Percentiles rank a stretch among this genome's conserved stretches.
phyloP scores from a whole-genome alignment of 2,329 filamentous ascomycete genomes.

The Ceratocystis huliohia region DNA sequence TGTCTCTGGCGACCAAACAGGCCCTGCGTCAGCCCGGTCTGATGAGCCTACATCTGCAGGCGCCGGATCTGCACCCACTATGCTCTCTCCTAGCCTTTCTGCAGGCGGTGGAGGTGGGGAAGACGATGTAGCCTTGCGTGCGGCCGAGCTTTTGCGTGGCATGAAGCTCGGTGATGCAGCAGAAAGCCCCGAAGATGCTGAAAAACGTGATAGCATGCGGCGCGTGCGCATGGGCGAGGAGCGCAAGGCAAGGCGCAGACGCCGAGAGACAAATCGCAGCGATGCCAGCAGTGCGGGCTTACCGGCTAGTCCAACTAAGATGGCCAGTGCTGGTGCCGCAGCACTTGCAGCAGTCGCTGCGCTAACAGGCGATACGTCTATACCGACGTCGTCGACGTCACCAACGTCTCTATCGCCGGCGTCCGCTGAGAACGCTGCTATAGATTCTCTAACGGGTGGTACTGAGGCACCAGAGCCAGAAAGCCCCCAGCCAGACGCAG shows the following conservation, averaged over 20 bases:
- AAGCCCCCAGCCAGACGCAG: neutral
- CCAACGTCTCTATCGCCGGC: neutral
- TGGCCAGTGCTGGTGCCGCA: constrained; percentile 14
- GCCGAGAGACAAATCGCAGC: constrained; percentile 46
- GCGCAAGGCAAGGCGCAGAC: constrained; percentile 51
- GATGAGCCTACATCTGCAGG: constrained; percentile 25
- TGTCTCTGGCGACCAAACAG: neutral
- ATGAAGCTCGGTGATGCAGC: constrained; percentile 56
- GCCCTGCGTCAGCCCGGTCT: constrained; percentile 27
- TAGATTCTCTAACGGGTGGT: neutral
- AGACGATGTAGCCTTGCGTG: constrained; percentile 73
- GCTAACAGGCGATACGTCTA: neutral
- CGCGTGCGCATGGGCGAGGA: constrained; percentile 70
- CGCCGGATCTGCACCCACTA: constrained; percentile 23
- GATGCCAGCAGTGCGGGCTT: constrained; percentile 22
- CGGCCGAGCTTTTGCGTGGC: constrained; percentile 70
- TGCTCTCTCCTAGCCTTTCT: constrained; percentile 35
- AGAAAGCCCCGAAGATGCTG: constrained; percentile 36
- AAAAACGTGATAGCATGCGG: constrained; percentile 49
- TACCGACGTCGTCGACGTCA: neutral
- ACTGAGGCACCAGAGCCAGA: neutral
- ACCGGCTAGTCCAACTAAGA: constrained; percentile 23
- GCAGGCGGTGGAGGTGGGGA: constrained; percentile 34
- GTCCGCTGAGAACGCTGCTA: neutral
- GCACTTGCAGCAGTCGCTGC: constrained; percentile 4